Base-by-base conservation (phyloP, 2,329 filamentous ascomycete species). In the Septoria linicola region DNA sequence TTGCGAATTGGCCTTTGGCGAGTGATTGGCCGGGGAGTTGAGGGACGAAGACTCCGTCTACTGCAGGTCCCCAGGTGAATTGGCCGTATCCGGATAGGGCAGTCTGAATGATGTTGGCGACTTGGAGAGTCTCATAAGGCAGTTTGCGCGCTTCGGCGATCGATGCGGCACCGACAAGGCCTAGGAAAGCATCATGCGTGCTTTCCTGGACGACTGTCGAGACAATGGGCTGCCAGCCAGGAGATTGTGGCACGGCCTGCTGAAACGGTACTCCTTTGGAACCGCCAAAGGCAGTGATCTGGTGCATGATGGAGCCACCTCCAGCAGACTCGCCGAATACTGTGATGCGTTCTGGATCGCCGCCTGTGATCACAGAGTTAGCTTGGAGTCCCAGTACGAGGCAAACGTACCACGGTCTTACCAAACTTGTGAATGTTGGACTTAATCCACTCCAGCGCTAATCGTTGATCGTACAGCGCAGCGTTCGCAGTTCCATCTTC, bases 361-460 rank as follows among this genome's bases (percentile, higher is more conserved):
- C 80, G 7, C 80, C 79, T 8, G 10, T 7, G 6, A 36, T 8
- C 11, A 8, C 16, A 1, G 7, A n/a, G 40, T 42, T 23, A 42
- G 40, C 40, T 14, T 8, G 20, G 11, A 6, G n/a, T 36, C 31
- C 30, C 8, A n/a, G 11, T 32, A 11, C 3, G 30, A 32, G 8
- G 7, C 11, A 3, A 11, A 3, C 14, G 11, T 8, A 10, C 11
- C 14, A 11, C 30, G 8, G 58, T 58, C 59, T 81, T 74, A 11
- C 80, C 80, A 57, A 83, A 83, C 35, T 60, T 59, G 13, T 8
- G 73, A 64, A 57, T 75, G 67, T 65, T 41, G 2, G 34, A 14
- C 2, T 68, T 67, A 0, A 83, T 72, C 81, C 81, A 84, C 58
- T 81, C 69, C 6, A 84, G 66, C 19, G 78, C 79, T 14, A 80